Evolutionary conservation across 2,329 filamentous ascomycete species (phyloP).

Genomic region (Plenodomus biglobosus): DNA sequence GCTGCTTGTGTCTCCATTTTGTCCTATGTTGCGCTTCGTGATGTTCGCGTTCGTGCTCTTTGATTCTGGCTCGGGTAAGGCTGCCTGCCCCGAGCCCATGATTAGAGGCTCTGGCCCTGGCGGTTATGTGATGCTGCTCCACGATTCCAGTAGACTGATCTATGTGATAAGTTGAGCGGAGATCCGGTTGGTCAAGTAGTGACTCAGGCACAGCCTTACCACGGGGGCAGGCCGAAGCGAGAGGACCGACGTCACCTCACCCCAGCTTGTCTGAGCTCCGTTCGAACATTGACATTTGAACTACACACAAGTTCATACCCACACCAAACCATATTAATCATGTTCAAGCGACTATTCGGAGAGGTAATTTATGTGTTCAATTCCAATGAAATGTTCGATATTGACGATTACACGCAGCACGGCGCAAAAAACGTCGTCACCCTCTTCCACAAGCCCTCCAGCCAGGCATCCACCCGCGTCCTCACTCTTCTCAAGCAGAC

Average conservation of each 20-base stretch:
- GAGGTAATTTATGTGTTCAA: slow-evolving; percentile 39
- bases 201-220: background rate
- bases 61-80: too few species aligned
- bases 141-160: too few species aligned
- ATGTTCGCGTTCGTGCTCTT: too few species aligned
- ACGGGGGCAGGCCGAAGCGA: slow-evolving; percentile 13
- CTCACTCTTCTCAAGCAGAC: slow-evolving; percentile 78
- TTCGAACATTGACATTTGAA: slow-evolving; percentile 12
- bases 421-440: slow-evolving; percentile 77
- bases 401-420: slow-evolving; percentile 37
- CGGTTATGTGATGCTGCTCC: too few species aligned
- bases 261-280: slow-evolving; percentile 18
- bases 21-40: background rate
- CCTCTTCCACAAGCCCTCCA: slow-evolving; percentile 85
- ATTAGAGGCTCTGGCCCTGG: too few species aligned
- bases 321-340: slow-evolving; percentile 19
- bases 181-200: background rate
- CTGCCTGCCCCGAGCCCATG: too few species aligned
- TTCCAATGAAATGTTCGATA: background rate
- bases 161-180: background rate
- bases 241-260: slow-evolving; percentile 25
- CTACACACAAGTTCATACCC: slow-evolving; percentile 7
- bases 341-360: slow-evolving; percentile 53
- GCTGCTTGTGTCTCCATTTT: slow-evolving; percentile 28
- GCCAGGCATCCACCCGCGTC: slow-evolving; percentile 71